Percentiles rank a stretch among this genome's conserved stretches.
Conservation (phyloP, 2,329 filamentous ascomycete species). For the Boeremia exigua region DNA sequence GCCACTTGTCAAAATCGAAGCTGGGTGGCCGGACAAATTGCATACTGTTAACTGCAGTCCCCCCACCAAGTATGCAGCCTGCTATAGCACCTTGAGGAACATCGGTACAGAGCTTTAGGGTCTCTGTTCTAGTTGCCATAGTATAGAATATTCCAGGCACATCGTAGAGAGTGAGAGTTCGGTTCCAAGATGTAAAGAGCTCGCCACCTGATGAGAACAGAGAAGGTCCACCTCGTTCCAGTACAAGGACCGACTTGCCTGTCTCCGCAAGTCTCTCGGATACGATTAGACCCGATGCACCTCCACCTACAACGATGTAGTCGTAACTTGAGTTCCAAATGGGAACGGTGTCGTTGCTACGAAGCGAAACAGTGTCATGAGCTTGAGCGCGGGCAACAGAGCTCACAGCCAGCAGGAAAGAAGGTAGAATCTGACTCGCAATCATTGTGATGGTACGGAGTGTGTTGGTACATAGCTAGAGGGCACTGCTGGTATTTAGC, state of each 20-base stretch:
- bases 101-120: constrained; percentile 37
- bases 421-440: not conserved
- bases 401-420: not conserved
- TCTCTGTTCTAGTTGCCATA: not conserved
- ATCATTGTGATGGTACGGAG: not conserved
- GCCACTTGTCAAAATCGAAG: constrained; percentile 31
- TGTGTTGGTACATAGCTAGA: no score
- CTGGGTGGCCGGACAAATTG: constrained; percentile 27
- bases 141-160: constrained; percentile 29
- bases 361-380: no score
- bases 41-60: constrained; percentile 37
- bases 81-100: constrained; percentile 38
- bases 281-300: constrained; percentile 46
- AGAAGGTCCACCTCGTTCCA: constrained; percentile 50
- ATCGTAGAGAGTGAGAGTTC: constrained; percentile 33
- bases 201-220: constrained; percentile 42
- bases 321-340: constrained; percentile 47
- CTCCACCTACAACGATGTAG: constrained; percentile 50
- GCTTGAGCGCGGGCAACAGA: not conserved
- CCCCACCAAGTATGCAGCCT: constrained; percentile 50
- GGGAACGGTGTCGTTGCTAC: not conserved
- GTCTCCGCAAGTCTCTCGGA: constrained; percentile 48
- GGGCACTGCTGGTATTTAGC: no score
- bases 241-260: constrained; percentile 47
- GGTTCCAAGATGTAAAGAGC: constrained; percentile 29